Evolutionary conservation across 257 asterid genomes (phyloP).

Genomic region (Solanum etuberosum): DNA sequence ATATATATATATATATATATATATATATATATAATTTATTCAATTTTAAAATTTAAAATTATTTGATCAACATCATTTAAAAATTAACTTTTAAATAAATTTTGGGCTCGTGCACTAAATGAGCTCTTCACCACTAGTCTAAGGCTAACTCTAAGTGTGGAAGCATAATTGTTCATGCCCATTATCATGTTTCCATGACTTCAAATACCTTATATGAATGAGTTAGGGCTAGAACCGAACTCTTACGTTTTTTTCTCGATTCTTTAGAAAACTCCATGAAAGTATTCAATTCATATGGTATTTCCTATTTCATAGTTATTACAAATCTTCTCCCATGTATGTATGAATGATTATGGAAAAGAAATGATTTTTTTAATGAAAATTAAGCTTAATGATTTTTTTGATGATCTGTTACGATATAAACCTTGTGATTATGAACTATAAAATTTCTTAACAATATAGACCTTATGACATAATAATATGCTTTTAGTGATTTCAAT

Average conservation of each 20-base stretch:
- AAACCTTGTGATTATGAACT: not conserved
- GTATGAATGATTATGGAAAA: not conserved
- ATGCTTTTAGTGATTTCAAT: no score
- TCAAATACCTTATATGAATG: not conserved
- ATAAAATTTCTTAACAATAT: not conserved
- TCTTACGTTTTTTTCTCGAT: not conserved
- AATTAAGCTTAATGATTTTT: no score
- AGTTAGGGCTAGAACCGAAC: not conserved
- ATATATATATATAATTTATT: no score
- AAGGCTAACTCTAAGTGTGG: not conserved
- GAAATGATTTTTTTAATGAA: no score
- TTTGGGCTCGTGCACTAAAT: no score
- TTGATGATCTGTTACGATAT: not conserved
- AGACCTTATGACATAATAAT: no score
- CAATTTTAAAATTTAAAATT: no score
- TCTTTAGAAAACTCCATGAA: not conserved
- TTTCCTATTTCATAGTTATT: not conserved
- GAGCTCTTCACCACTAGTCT: not conserved
- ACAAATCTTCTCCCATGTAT: not conserved
- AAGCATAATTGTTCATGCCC: not conserved
- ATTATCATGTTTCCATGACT: not conserved
- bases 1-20: no score
- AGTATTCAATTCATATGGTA: not conserved
- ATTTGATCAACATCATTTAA: no score
- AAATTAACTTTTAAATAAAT: no score